Evolutionary conservation across 2,329 filamentous ascomycete genomes (phyloP), one percentile per base, ranked within the genome.

Genomic region (Alternaria incomplexa): DNA sequence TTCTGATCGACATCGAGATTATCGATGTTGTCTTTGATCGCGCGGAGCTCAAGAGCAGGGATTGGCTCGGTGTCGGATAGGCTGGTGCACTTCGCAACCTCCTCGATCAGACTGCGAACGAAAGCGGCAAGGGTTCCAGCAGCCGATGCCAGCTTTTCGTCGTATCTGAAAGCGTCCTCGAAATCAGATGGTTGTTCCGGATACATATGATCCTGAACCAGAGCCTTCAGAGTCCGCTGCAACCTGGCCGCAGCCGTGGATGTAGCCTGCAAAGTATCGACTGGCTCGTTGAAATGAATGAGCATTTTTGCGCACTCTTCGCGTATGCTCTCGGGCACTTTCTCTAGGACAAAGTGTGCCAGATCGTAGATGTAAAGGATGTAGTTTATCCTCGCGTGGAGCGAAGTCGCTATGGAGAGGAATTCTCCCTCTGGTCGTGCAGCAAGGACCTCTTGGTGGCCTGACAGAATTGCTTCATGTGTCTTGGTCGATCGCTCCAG

Each of bases 401-500:
- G 71, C 4, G 68, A 70, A 15, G 60, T 62, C 15, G 71, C 53
- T 1, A 67, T 60, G n/a, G 70, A 64, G n/a, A 70, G 62, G 20
- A 71, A 62, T 51, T 75, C 73, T 48, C 75, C 71, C 52, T 77
- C 75, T 13, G 71, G 73, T 6, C 68, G 67, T 26, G 62, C 54
- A 25, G 57, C 64, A 13, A 74, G 48, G 20, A 58, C 61, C 4
- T 69, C 52, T 12, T 70, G 61, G 20, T 69, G 67, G 12, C 56
- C 63, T 3, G 50, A 45, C 32, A 73, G 62, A 5, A 72, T 62
- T 28, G 64, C 69, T 22, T 68, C 63, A 22, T 72, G 63, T 7
- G 73, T 71, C 47, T 71, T 65, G 23, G 61, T 67, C 3, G 70
- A 72, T 13, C 82, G 89, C 73, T 95, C 90, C 40, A 98, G 84